These are phyloP conservation scores for Pichia thaimueangensis DNA, from an alignment of 805 yeast genomes.

Conservation along the genomic window DNA sequence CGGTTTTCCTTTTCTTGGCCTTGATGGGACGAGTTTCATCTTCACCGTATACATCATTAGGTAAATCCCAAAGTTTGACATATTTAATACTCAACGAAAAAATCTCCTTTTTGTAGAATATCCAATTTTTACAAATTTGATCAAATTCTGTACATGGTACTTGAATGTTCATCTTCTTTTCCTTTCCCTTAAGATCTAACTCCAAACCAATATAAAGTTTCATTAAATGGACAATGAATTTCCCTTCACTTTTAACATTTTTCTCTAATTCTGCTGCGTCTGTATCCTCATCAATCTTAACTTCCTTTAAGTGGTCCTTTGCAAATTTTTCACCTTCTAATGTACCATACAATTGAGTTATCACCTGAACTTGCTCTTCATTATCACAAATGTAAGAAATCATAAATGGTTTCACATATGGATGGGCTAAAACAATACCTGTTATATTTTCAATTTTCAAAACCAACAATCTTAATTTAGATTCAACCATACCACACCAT, in stretches of 20 bases:
- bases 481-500: conserved; percentile 92
- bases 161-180: conserved; percentile 72
- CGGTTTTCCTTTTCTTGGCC: conserved; percentile 46
- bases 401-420: conserved; percentile 74
- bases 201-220: conserved; percentile 77
- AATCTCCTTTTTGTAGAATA: conserved; percentile 53
- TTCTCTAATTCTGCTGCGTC: conserved; percentile 26
- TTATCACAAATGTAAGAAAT: conserved; percentile 37
- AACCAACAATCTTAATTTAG: conserved; percentile 74
- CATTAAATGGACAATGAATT: conserved; percentile 49
- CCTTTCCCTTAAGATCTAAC: conserved; percentile 44
- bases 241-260: conserved; percentile 20
- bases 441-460: conserved; percentile 72
- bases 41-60: conserved; percentile 73
- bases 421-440: conserved; percentile 82
- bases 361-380: conserved; percentile 34
- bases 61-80: conserved; percentile 73
- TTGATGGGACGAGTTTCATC: conserved; percentile 74
- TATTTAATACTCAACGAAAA: conserved; percentile 62
- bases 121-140: conserved; percentile 70
- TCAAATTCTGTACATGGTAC: conserved; percentile 88
- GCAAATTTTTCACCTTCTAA: conserved; percentile 44
- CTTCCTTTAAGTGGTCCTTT: conserved; percentile 28
- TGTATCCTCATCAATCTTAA: conserved; percentile 27
- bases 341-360: conserved; percentile 45